Conservation (phyloP, 495 filamentous ascomycete genomes). For the Talaromyces ruber region DNA sequence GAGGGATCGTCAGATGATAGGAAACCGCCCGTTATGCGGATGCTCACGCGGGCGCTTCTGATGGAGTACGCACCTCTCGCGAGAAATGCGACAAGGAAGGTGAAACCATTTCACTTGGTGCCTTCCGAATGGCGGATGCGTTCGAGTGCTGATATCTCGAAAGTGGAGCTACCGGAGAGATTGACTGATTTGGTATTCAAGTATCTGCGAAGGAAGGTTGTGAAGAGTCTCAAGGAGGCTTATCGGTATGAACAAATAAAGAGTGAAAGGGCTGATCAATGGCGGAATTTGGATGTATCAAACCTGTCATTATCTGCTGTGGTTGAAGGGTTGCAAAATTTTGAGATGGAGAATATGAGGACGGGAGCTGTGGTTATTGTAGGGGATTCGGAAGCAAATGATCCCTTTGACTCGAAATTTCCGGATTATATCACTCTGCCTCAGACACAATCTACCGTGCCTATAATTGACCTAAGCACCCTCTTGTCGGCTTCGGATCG, state of each 20-base stretch:
- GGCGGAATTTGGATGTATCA: constrained; percentile 19
- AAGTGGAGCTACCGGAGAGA: constrained; percentile 54
- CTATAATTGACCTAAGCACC: constrained; percentile 33
- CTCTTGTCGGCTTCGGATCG: constrained; percentile 29
- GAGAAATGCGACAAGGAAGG: constrained; percentile 8
- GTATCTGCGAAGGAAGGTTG: constrained; percentile 39
- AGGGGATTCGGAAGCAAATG: constrained; percentile 6
- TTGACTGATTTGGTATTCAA: constrained; percentile 55
- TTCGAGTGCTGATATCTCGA: constrained; percentile 15
- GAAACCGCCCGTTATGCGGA: constrained; percentile 17
- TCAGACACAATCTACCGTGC: constrained; percentile 24
- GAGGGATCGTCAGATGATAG: background rate
- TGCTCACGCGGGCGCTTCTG: constrained; percentile 20
- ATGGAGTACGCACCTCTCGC: constrained; percentile 9
- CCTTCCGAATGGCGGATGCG: constrained; percentile 30
- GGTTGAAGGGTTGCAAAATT: constrained; percentile 11
- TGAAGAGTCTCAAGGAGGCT: constrained; percentile 26
- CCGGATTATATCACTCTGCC: constrained; percentile 20
- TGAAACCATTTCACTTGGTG: constrained; percentile 15
- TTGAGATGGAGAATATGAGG: constrained; percentile 20
- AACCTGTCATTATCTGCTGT: constrained; percentile 21
- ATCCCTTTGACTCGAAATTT: constrained; percentile 6
- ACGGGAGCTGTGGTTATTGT: constrained; percentile 23
- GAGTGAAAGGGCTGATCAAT: constrained; percentile 22
- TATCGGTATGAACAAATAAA: constrained; percentile 11